These are phyloP conservation scores for Dissophora ornata DNA, from an alignment of 192 early-diverging fungal genomes.

Conservation along the genomic window DNA sequence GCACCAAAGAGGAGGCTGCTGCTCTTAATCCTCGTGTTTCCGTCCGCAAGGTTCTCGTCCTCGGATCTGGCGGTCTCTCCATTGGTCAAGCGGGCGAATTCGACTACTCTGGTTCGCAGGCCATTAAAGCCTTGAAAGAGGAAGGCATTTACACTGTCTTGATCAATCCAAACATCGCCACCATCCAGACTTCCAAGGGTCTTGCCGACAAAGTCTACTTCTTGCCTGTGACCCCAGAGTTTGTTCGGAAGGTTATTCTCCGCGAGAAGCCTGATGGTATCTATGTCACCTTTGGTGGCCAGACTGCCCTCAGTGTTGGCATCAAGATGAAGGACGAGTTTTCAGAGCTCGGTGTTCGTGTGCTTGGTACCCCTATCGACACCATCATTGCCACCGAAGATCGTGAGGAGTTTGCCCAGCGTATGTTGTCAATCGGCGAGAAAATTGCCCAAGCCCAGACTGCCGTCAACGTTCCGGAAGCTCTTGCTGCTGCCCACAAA, in stretches of 20 bases:
- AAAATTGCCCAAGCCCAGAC: slow-evolving; percentile 91
- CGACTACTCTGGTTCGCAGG: slow-evolving; percentile 94
- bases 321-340: slow-evolving; percentile 95
- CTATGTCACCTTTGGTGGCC: slow-evolving; percentile 98
- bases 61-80: slow-evolving; percentile 96
- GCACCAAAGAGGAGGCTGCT: slow-evolving; percentile 56
- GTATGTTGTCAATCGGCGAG: slow-evolving; percentile 86
- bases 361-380: slow-evolving; percentile 95
- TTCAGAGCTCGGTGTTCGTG: slow-evolving; percentile 84
- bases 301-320: slow-evolving; percentile 96
- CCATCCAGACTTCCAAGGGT: slow-evolving; percentile 97
- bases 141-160: slow-evolving; percentile 97
- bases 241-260: slow-evolving; percentile 93
- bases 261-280: slow-evolving; percentile 98
- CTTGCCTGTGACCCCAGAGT: slow-evolving; percentile 93
- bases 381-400: slow-evolving; percentile 98
- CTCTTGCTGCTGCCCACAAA: slow-evolving; percentile 81
- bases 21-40: slow-evolving; percentile 64
- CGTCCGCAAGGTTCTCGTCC: slow-evolving; percentile 93
- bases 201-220: slow-evolving; percentile 99
- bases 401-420: slow-evolving; percentile 91
- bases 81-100: slow-evolving; percentile 99
- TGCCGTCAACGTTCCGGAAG: slow-evolving; percentile 85
- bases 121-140: slow-evolving; percentile 98
- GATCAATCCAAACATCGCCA: slow-evolving; percentile 99